Evolutionary conservation across 139 green algal species (phyloP), one percentile per base, ranked within the genome.

Genomic region (Chlamydomonas sp.): DNA sequence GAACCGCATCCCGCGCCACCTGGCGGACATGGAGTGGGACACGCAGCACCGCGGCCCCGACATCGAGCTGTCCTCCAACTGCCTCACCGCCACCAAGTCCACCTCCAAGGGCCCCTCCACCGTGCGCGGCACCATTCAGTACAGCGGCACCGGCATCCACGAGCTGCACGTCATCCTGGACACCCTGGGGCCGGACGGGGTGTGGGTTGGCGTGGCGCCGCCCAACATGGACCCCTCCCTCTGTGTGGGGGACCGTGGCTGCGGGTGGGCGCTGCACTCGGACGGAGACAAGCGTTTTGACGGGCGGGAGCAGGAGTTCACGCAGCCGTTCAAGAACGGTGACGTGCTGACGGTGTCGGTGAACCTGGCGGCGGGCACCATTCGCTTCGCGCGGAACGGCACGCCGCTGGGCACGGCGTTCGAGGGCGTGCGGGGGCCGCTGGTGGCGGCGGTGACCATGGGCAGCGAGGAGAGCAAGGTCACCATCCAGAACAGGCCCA

Each of bases 111-210:
- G 16, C 9, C 88, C 91, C 57, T 94, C 93, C 20, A 93, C 93
- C 31, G 91, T 95, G 4, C 72, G 86, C 12, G 93, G 93, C 74
- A 95, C 93, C 49, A 94, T 93, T 58, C 85, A 94, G 73, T 95
- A 95, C 87, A 80, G n/a, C 57, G 85, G 88, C 57, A 80, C 84
- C 18, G 92, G 91, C 57, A 83, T 73, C 4, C 92, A 95, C 71
- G 93, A 95, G 89, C 94, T 93, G 89, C 93, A 95, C 64, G 93
- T 95, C 61, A 95, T 95, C 61, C 87, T 95, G 78, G 93, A 95
- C 87, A 90, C 77, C 17, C 77, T 95, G 60, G 93, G 93, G 0
- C 93, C 93, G 14, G 93, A 95, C 84, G 93, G 93, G 67, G 91
- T 95, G 76, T 95, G 93, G 93, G 93, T 94, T 59, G 93, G 93